These are phyloP conservation scores for Crotalaria pallida DNA, from an alignment of 306 rosid species.

Conservation along the genomic window DNA sequence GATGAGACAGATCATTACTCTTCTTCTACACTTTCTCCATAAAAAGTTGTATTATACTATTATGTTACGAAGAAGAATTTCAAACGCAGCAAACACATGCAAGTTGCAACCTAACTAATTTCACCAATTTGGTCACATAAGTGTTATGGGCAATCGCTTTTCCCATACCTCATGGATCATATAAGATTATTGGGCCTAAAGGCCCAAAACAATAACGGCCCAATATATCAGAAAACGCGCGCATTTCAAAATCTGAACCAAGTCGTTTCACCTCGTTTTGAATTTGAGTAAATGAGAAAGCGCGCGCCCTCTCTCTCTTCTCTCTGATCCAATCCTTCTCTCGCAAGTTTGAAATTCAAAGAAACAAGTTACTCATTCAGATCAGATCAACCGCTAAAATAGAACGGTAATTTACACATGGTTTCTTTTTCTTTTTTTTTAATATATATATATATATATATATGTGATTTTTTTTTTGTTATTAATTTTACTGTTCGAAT, in stretches of 20 bases:
- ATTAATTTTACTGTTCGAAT: no score
- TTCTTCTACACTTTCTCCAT: no score
- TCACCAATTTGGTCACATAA: not conserved
- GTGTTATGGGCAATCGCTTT: not conserved
- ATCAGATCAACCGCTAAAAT: not conserved
- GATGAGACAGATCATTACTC: not conserved
- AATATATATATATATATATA: no score
- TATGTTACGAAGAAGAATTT: not conserved
- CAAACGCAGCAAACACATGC: not conserved
- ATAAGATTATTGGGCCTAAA: not conserved
- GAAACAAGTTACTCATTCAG: not conserved
- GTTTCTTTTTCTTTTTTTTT: no score
- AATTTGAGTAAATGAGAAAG: not conserved
- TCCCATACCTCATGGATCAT: no score
- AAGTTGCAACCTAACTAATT: not conserved
- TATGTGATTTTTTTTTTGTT: no score
- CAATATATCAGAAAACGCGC: not conserved
- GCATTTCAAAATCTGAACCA: slow-evolving; percentile 2
- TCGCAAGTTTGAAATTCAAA: not conserved
- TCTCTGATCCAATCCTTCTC: no score
- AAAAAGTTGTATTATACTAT: not conserved
- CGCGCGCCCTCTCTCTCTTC: not conserved
- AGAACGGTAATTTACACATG: not conserved
- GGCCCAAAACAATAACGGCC: not conserved
- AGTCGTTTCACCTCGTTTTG: not conserved